Evolutionary conservation across 768 basidiomycete genomes (phyloP).

Genomic region (Trametes gibbosa): DNA sequence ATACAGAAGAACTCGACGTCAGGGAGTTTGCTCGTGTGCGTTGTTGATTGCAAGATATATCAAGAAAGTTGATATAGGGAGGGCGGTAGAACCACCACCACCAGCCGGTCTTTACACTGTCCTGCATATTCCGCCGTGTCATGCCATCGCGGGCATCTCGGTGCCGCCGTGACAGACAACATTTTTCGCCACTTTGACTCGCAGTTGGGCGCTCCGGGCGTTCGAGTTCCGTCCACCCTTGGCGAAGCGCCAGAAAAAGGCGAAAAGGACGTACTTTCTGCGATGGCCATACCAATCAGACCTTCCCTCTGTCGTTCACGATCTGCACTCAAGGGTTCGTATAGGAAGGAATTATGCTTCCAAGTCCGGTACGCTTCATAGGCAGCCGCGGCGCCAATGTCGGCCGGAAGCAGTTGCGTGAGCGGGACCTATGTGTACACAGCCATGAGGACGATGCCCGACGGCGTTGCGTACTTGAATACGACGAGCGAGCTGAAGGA

Average conservation of each 20-base stretch:
- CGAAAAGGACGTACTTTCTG: constrained; percentile 50
- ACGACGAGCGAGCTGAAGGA: not conserved
- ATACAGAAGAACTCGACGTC: no score
- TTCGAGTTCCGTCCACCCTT: not conserved
- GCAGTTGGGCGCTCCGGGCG: no score
- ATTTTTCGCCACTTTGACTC: no score
- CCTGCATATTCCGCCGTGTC: no score
- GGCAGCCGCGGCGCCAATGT: constrained; percentile 74
- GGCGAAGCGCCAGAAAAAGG: not conserved
- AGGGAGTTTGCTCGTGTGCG: no score
- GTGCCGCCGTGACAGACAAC: not conserved
- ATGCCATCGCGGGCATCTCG: not conserved
- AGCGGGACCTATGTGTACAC: constrained; percentile 46
- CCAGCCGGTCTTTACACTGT: no score
- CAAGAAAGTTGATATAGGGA: no score
- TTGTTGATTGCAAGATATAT: no score
- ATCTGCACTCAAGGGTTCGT: constrained; percentile 55
- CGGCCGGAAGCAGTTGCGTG: constrained; percentile 47
- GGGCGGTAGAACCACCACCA: no score
- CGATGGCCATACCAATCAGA: constrained; percentile 64
- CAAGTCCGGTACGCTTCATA: constrained; percentile 74
- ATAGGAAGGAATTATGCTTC: constrained; percentile 52
- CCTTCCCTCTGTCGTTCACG: constrained; percentile 62
- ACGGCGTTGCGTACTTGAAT: no score
- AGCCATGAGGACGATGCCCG: not conserved